These are phyloP conservation scores for Cornus suecica DNA, from an alignment of 148 eudicot species.

Conservation along the genomic window DNA sequence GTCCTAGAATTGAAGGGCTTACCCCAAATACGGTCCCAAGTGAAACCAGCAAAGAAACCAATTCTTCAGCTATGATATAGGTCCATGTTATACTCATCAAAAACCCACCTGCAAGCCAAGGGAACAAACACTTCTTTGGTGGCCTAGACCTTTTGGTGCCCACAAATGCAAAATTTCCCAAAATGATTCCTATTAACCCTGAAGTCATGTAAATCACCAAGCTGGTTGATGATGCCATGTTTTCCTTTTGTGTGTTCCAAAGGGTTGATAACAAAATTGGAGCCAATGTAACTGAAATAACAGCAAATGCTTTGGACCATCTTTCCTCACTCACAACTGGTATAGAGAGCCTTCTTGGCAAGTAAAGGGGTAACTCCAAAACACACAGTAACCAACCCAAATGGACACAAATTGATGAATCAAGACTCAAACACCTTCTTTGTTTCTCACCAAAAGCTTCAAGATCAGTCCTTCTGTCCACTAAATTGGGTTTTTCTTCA, in stretches of 20 bases:
- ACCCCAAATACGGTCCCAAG: conserved; percentile 15
- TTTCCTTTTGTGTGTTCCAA: conserved; percentile 17
- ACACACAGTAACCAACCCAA: not conserved
- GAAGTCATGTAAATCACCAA: not conserved
- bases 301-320: conserved; percentile 24
- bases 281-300: conserved; percentile 18
- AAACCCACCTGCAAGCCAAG: conserved; percentile 14
- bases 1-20: conserved; percentile 20
- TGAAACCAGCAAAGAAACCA: conserved; percentile 20
- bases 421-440: not conserved
- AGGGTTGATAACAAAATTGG: conserved; percentile 17
- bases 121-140: conserved; percentile 13
- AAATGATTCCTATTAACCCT: conserved; percentile 10
- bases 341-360: conserved; percentile 23
- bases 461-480: not conserved
- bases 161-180: conserved; percentile 4
- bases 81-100: conserved; percentile 24
- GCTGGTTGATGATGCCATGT: not conserved
- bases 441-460: conserved; percentile 1
- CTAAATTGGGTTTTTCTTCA: conserved; percentile 10
- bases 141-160: conserved; percentile 2
- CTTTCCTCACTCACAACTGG: conserved; percentile 14
- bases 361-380: conserved; percentile 19
- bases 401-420: not conserved
- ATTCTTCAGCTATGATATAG: conserved; percentile 17